Base-by-base conservation (phyloP, 768 basidiomycete genomes). In the Hygrocybe punicea region DNA sequence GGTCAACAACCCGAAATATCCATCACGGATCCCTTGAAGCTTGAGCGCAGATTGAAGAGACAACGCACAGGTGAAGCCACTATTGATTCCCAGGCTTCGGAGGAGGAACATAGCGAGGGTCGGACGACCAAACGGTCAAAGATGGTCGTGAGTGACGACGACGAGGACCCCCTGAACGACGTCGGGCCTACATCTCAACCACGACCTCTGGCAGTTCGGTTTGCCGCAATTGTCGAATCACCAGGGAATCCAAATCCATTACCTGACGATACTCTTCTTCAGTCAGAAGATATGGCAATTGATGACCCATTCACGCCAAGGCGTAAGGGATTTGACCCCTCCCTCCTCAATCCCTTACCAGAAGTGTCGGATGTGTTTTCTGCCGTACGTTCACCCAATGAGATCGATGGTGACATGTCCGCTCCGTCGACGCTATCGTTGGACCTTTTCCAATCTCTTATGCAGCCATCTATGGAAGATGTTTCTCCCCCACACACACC, bases 21-120 rank as follows among this genome's bases (percentile, higher is more conserved):
- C 6, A 87, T 91, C 55, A 89, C 87, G 2, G 91, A 91, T 64
- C 86, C 87, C 14, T 79, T 84, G 24, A 79, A 83, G 63, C 76
- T 93, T 6, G 91, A 93, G 70, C 80, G 91, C 25, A 75, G 81
- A 57, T 73, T 91, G 64, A 92, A 92, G 76, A 71, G 90, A 59
- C 82, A 84, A 62, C 80, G 90, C 6, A 78, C 83, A 2, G 79
- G 81, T 24, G 82, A 82, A 29, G 78, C 78, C 25, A 77, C 73
- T 21, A 79, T 77, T 13, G 82, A 81, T 48, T 73, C 79, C 58
- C 70, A 79, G 67, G 68, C 67, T 57, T 83, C 84, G 4, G 85
- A 84, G 56, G 81, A 76, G 36, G 87, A 84, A 59, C 71, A 72
- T 19, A 70, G 68, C 14, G 76, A 73, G 45, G 75, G 67, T 49